Evolutionary conservation across 2,329 filamentous ascomycete species (phyloP), one percentile per base, ranked within the genome.

Genomic region (Sarocladium kiliense): DNA sequence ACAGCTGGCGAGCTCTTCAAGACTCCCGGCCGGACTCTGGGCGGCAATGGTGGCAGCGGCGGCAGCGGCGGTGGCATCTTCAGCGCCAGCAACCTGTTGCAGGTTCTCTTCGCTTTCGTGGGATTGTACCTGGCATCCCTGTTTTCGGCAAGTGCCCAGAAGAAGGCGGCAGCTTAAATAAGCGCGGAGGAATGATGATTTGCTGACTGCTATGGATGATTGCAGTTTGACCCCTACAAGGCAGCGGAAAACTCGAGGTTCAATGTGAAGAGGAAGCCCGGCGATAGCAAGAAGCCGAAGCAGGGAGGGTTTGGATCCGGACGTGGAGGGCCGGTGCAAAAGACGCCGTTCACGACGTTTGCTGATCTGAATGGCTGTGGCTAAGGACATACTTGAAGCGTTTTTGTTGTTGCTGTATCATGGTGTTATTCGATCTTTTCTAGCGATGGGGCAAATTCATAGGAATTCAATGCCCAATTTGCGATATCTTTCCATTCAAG

Each of bases 61-160:
- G 60, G 56, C 64, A 63, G 47, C 26, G 21, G 50, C 23, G 50
- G 50, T 14, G 32, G 32, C 16, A 25, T 53, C 4, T 65, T 71
- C 53, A 70, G 76, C 55, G 60, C 78, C 9, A 74, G 75, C 56
- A 65, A 67, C 53, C 60, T 84, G 21, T 55, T 84, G 51, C 77
- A 79, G 61, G 65, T 73, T 0, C 61, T 86, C 7, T 62, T 84
- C 45, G 70, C 73, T 5, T 82, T 86, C 58, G 71, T 86, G 45
- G 84, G 82, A 14, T 68, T 87, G 3, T 87, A 87, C 64, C 67
- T 87, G 42, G 74, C 75, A 7, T 84, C 81, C 3, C 68, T 87
- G n/a, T 77, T 87, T 60, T 78, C 82, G 65, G 81, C 78, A 73
- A 56, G 79, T 75, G 54, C 32, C 45, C 30, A 58, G 18, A 58